These are phyloP conservation scores for Saccharomycopsis amapae DNA, from an alignment of 805 yeast genomes.

Conservation along the genomic window DNA sequence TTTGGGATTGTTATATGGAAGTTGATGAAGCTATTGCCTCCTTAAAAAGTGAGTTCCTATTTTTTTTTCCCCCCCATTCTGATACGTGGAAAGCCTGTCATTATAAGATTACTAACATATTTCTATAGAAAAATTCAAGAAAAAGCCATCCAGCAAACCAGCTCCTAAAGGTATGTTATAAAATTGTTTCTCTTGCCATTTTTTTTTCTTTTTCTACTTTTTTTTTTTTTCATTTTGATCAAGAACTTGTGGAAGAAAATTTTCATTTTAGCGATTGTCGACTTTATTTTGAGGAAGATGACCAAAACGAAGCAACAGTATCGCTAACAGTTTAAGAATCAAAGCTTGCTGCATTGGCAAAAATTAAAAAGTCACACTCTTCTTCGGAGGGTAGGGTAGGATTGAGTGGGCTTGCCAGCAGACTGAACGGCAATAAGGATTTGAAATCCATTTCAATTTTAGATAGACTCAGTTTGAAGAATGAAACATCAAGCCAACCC, in stretches of 20 bases:
- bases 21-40: constrained; percentile 45
- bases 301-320: too few species aligned
- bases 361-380: constrained; percentile 17
- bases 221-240: constrained; percentile 16
- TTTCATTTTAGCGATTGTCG: too few species aligned
- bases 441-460: constrained; percentile 5
- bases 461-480: constrained; percentile 1
- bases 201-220: not conserved
- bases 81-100: not conserved
- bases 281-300: too few species aligned
- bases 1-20: constrained; percentile 55
- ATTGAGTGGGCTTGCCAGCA: not conserved
- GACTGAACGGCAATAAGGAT: not conserved
- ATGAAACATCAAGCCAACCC: too few species aligned
- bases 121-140: constrained; percentile 23
- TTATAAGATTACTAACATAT: not conserved
- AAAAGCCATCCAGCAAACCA: constrained; percentile 19
- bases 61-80: not conserved
- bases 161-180: constrained; percentile 39
- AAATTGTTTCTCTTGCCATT: not conserved
- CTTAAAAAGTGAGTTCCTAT: constrained; percentile 26
- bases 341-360: constrained; percentile 44
- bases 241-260: not conserved
- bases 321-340: constrained; percentile 27
- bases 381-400: constrained; percentile 9